These are phyloP conservation scores for Jatropha podagrica DNA, from an alignment of 441 rosid genomes.

Conservation along the genomic window DNA sequence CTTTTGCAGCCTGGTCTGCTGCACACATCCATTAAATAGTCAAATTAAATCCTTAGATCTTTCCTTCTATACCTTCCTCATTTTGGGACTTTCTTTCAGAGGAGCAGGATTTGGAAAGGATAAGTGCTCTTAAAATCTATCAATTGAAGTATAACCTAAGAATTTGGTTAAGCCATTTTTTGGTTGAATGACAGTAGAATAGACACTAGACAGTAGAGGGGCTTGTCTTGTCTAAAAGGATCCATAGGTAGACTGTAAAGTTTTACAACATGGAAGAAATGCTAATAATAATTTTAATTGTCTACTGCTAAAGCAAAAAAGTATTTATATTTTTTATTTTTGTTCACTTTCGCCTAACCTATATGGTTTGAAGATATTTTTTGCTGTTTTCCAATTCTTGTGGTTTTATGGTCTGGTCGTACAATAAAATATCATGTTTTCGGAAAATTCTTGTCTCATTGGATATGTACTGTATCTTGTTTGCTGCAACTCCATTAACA, in stretches of 20 bases:
- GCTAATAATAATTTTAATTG: background rate
- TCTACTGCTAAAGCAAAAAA: no score
- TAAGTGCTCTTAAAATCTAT: background rate
- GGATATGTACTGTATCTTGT: background rate
- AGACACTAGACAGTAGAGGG: background rate
- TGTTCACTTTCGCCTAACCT: background rate
- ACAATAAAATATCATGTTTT: background rate
- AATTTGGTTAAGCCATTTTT: background rate
- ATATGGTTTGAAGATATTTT: background rate
- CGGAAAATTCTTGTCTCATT: slow-evolving; percentile 1
- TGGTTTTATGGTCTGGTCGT: background rate
- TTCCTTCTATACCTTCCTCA: background rate
- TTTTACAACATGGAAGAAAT: background rate
- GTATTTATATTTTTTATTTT: no score
- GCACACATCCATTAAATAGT: background rate
- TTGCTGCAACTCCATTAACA: background rate
- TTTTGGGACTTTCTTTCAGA: background rate
- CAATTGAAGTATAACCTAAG: background rate
- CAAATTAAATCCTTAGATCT: background rate
- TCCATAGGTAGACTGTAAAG: background rate
- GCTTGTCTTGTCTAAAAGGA: background rate
- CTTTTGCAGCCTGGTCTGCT: background rate
- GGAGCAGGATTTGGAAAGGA: background rate
- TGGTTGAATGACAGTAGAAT: background rate
- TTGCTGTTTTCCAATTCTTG: background rate